Evolutionary conservation across 345 rosid species (phyloP), one percentile per base, ranked within the genome.

Genomic region (Citrus maxima): DNA sequence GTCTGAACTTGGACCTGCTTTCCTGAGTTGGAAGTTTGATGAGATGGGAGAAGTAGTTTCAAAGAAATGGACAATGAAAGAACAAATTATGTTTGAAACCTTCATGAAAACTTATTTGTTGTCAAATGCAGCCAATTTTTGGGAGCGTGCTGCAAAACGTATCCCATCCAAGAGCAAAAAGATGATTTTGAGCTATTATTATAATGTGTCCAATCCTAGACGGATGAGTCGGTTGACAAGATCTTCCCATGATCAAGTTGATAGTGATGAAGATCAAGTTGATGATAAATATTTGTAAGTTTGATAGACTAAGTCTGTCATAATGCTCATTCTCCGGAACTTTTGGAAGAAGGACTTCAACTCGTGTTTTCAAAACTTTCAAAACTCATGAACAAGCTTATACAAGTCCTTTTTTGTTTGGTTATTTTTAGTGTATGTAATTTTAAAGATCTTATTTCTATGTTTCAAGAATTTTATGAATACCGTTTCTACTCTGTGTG

Each of bases 221-320:
- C 90, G 82, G n/a, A 79, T 81, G 84, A 76, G 86, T 63, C 40
- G 32, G 74, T 75, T 22, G 75, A 73, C 75, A 19, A 71, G 66
- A 61, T 75, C 80, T 74, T 80, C 82, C 42, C 58, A 37, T 67
- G 77, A 72, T 24, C 49, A 69, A 67, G 78, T 85, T 42, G 80
- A 80, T 66, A 87, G 90, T 34, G 90, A 85, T 73, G 90, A 82
- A 72, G 88, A 89, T 79, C 84, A 83, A 19, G 6, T 66, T 18
- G 75, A 76, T 25, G 58, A 70, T 25, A 67, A 71, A 59, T 32
- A 24, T 51, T 30, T 28, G 10, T 46, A 75, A 54, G 55, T 49
- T 70, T 70, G 35, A 69, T 12, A n/a, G 72, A 10, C 25, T 7
- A 24, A 70, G 35, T 6, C 54, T 70, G 25, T 28, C 61, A 51